Base-by-base conservation (phyloP, 1,139 yeast genomes). In the Schwanniomyces etchellsii region DNA sequence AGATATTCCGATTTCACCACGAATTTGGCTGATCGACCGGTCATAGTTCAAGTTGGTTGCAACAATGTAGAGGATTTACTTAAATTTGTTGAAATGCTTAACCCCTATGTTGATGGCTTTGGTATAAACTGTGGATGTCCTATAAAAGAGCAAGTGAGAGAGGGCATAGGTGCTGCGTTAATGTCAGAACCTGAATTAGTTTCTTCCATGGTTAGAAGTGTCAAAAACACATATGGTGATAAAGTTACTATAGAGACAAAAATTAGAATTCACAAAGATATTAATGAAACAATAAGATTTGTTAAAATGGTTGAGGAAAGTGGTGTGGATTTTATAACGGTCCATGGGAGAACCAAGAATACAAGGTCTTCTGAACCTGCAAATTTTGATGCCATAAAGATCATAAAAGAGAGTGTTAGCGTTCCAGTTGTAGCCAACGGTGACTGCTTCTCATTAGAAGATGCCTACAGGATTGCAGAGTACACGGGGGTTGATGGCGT, bases 71-170 rank as follows among this genome's bases (percentile, higher is more conserved):
- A 77, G n/a, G 97, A 91, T 52, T 60, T 91, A 34, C 53, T 83
- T 24, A 70, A 91, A 36, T 89, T 93, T 48, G 88, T 85, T 2
- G 86, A 81, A 33, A 78, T 91, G 88, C 77, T 89, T n/a, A 74
- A 74, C 38, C 95, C 95, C 0, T 85, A 75, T 48, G 91, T 86
- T 27, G 96, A 91, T 56, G 98, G 95, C 1, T 79, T 91, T 20
- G 96, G 98, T 0, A 67, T 91, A 34, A 93, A 91, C 61, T 91
- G 98, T 58, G 98, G 98, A 0, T 91, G 98, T 57, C 98, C 98
- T 1, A 88, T 91, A 31, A 83, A 81, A 40, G 97, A 91, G 42
- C 98, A 91, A 53, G 85, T 85, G 4, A 70, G 95, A 28, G 96
- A 88, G 52, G 98, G 98, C 12, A 88, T 91, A 16, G 98, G 98